Base-by-base conservation (phyloP, 352 stramenopile species). In the Globisporangium orthogonon region DNA sequence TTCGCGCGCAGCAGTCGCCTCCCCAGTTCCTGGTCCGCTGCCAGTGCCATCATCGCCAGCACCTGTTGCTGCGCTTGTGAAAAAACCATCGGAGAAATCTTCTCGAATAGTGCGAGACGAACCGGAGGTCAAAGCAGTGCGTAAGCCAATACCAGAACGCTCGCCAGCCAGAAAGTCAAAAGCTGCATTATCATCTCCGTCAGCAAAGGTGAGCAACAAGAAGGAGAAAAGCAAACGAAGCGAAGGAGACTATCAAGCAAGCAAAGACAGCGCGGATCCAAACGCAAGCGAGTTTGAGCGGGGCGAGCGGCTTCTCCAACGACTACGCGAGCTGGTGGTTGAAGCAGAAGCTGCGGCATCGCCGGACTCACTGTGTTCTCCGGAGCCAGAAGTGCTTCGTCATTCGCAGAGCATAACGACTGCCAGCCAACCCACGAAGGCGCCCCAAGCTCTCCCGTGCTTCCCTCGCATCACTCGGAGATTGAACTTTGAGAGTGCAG, bases 401-500 rank as follows among this genome's bases (percentile, higher is more conserved):
- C 30, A 44, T 35, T 54, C 52, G 17, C 52, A 64, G 33, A 49
- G 52, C 37, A 37, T 13, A 14, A 23, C 33, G 7, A 41, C 46
- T 29, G 58, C 29, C 11, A 64, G 52, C 9, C 58, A 58, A 17
- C 40, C 54, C 2, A 58, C 31, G 7, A 66, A 76, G 18, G 33
- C 54, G 14, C 50, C 37, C 2, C 61, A 56, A 6, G 28, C 53
- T 9, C 66, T 71, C 29, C 68, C 66, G 10, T 18, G 15, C 43
- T 62, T 70, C 58, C 52, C 58, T 37, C 51, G 70, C 2, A 66
- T 79, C 33, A 83, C 74, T 6, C 71, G 78, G 9, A 65, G 78
- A 33, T 58, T 91, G 49, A 63, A 67, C 41, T 91, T 87, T 60
- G 69, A 78, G 43, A 59, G 7, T 18, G 49, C 49, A 14, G 15